Conservation (phyloP, 345 rosid genomes). For the Bruguiera sexangula region DNA sequence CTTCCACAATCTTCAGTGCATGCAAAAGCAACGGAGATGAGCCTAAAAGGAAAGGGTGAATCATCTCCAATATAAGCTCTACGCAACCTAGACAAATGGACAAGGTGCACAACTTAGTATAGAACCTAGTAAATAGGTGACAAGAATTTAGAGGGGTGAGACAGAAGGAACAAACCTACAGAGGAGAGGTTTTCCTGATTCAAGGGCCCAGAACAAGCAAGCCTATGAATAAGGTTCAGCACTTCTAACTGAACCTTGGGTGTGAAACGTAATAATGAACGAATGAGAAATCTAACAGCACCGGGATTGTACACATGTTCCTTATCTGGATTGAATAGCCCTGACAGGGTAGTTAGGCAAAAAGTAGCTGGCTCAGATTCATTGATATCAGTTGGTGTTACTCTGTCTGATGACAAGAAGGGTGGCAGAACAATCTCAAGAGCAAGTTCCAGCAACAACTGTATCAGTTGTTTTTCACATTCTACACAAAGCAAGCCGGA, state of each 20-base stretch:
- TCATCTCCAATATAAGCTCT: slow-evolving; percentile 86
- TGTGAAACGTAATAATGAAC: slow-evolving; percentile 84
- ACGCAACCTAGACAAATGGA: slow-evolving; percentile 67
- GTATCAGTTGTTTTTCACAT: slow-evolving; percentile 93
- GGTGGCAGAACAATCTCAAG: slow-evolving; percentile 95
- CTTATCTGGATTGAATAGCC: slow-evolving; percentile 65
- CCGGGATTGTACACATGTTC: slow-evolving; percentile 89
- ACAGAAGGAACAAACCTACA: slow-evolving; percentile 50
- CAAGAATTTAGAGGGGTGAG: not conserved
- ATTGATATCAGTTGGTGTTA: slow-evolving; percentile 34
- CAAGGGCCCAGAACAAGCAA: slow-evolving; percentile 84
- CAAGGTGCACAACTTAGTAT: slow-evolving; percentile 22
- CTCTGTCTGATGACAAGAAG: slow-evolving; percentile 58
- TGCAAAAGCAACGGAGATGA: slow-evolving; percentile 78
- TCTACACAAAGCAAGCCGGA: slow-evolving; percentile 95
- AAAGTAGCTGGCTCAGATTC: slow-evolving; percentile 50
- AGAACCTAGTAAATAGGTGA: not conserved
- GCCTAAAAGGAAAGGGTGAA: slow-evolving; percentile 80
- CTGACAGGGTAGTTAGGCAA: slow-evolving; percentile 53
- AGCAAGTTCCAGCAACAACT: slow-evolving; percentile 85
- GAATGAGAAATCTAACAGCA: slow-evolving; percentile 75
- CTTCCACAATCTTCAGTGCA: slow-evolving; percentile 92
- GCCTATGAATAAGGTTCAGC: slow-evolving; percentile 69
- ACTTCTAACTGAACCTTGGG: slow-evolving; percentile 90
- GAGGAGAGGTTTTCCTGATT: slow-evolving; percentile 96